Base-by-base conservation (phyloP, 1,139 yeast genomes). In the Hyphopichia wangnamkhiaoensis region DNA sequence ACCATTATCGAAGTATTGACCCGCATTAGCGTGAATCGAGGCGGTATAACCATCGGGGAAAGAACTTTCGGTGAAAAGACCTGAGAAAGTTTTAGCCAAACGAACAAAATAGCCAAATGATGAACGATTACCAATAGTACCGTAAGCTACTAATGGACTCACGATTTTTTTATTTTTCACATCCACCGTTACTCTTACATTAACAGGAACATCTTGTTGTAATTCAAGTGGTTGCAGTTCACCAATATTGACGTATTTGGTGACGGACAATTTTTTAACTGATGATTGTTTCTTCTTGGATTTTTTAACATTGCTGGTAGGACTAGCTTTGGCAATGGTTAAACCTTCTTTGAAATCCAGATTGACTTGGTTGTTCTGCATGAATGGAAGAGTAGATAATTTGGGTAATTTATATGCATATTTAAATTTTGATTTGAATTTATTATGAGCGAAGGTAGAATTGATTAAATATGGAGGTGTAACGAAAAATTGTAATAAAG, bases 391-490 rank as follows among this genome's bases (percentile, higher is more conserved):
- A 1, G 84, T 79, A 1, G 90, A 73, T 23, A 88, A 65, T 52
- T 80, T 81, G 30, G 96, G 96, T 45, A 85, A 69, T 48, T 76
- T 79, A 33, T 71, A 68, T 1, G 96, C 96, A 48, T 79, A 73
- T 43, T 75, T 76, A 59, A 87, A 82, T 48, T 82, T 74, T 38
- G 69, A 64, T 42, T 72, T 71, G 45, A 54, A 58, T 34, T 57
- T 53, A 42, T 50, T 54, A 17, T 52, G 44, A 25, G 58, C 55
- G 62, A 90, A 86, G 8, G 84, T 72, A 1, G 82, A 64, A 45
- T 82, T 80, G 18, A 84, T 76, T 30, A 90, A 69, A 54, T 90
- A 88, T 36, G 91, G 87, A 1, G 97, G 97, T 0, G 97, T 90
- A 13, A 90, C 79, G 53, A 88, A 88, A 55, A 70, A 90, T 56